Evolutionary conservation across 2,329 filamentous ascomycete genomes (phyloP).

Genomic region (Sclerotiophoma versabilis): DNA sequence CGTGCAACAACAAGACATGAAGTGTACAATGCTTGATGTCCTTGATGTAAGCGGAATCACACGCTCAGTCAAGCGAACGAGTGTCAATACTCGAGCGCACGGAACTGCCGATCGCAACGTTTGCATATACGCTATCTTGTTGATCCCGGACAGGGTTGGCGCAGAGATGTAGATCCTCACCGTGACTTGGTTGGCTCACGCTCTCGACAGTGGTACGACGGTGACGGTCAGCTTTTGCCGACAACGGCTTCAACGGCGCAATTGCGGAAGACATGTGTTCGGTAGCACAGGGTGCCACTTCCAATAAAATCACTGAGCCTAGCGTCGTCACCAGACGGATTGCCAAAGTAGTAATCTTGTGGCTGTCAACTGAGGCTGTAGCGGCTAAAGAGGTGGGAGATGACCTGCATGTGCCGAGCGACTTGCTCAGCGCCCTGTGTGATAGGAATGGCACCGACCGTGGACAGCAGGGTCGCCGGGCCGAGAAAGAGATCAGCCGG

Average conservation of each 20-base stretch:
- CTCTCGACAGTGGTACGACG: constrained; percentile 11
- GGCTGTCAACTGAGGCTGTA: constrained; percentile 28
- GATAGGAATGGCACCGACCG: constrained; percentile 10
- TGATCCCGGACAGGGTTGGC: too few species aligned
- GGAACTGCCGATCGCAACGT: too few species aligned
- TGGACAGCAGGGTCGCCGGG: constrained; percentile 16
- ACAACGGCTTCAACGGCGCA: constrained; percentile 33
- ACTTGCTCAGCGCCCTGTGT: constrained; percentile 30
- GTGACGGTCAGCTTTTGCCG: constrained; percentile 30
- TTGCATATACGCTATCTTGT: too few species aligned
- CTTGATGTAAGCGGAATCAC: too few species aligned
- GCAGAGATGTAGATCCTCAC: too few species aligned
- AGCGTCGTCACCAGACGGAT: constrained; percentile 7
- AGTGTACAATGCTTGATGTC: background rate
- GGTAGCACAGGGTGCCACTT: constrained; percentile 21
- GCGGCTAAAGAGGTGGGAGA: constrained; percentile 40
- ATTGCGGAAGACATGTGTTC: constrained; percentile 29
- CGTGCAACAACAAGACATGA: constrained; percentile 20
- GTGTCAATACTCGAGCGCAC: background rate
- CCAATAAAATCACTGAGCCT: constrained; percentile 29
- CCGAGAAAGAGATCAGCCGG: constrained; percentile 18
- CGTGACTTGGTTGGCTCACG: background rate
- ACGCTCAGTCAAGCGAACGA: too few species aligned
- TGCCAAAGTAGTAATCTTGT: constrained; percentile 6
- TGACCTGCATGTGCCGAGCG: constrained; percentile 32